A percentile compares a stretch with the other conserved stretches of the same genome.
Conservation (phyloP, 164 flowering plant species). For the Dillenia suffruticosa region DNA sequence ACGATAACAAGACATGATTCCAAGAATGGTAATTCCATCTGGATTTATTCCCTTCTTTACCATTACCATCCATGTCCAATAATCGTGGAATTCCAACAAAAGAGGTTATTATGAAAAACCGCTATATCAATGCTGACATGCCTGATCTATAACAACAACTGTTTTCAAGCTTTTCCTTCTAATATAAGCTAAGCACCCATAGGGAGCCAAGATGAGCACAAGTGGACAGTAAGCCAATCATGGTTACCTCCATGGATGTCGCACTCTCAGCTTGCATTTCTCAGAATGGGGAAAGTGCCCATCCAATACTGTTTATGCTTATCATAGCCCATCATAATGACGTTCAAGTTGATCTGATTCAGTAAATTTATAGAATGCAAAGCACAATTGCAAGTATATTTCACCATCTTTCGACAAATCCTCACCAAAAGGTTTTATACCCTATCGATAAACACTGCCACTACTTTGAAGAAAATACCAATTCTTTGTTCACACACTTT, state of each 20-base stretch:
- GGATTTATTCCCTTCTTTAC: conserved; percentile 26
- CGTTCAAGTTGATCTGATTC: too few relatives aligned
- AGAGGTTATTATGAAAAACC: conserved; percentile 31
- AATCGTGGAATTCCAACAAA: conserved; percentile 38
- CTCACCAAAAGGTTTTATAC: too few relatives aligned
- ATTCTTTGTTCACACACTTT: too few relatives aligned
- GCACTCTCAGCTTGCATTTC: conserved; percentile 28
- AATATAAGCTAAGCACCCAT: conserved; percentile 33
- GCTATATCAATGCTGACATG: conserved; percentile 34
- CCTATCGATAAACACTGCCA: too few relatives aligned
- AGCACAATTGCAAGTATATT: too few relatives aligned
- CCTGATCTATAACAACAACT: conserved; percentile 31
- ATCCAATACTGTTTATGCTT: conserved; percentile 14
- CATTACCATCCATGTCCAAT: conserved; percentile 37
- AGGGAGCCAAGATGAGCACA: conserved; percentile 46
- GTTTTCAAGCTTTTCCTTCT: conserved; percentile 19
- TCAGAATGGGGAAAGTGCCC: conserved; percentile 20
- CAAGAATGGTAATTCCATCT: conserved; percentile 39
- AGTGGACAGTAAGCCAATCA: conserved; percentile 39
- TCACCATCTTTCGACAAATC: too few relatives aligned
- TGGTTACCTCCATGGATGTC: conserved; percentile 33
- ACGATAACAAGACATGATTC: conserved; percentile 33
- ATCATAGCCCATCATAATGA: conserved; percentile 32
- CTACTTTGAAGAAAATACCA: too few relatives aligned
- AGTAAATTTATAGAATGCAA: too few relatives aligned